These are phyloP conservation scores for Trifolium pratense DNA, from an alignment of 306 rosid genomes.

Conservation along the genomic window DNA sequence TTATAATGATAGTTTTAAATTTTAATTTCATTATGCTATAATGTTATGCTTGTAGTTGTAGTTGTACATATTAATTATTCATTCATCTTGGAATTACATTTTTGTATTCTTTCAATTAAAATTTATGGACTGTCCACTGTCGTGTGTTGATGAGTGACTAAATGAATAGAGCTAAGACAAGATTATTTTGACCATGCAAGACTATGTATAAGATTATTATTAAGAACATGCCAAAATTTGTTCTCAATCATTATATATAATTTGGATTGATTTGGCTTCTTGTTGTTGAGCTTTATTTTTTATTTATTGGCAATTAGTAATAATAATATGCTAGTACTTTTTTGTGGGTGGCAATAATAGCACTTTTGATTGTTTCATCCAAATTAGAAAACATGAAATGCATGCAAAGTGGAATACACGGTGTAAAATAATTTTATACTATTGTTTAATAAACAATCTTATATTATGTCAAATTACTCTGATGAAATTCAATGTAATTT, in stretches of 20 bases:
- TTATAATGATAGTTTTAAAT: not conserved
- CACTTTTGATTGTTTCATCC: conserved; percentile 6
- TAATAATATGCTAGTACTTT: not conserved
- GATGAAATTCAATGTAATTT: too few relatives aligned
- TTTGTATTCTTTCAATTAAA: conserved; percentile 38
- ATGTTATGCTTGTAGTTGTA: conserved; percentile 52
- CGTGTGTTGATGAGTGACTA: conserved; percentile 34
- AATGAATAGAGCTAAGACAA: conserved; percentile 12
- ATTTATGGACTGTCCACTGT: not conserved
- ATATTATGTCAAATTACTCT: too few relatives aligned
- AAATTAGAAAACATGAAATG: conserved; percentile 6
- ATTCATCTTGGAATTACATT: conserved; percentile 51
- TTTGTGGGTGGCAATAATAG: not conserved
- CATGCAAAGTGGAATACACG: not conserved
- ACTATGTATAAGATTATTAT: not conserved
- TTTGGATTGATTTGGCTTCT: conserved; percentile 16
- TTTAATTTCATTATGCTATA: not conserved
- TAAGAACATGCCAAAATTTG: not conserved
- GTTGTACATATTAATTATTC: conserved; percentile 61
- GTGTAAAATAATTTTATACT: too few relatives aligned
- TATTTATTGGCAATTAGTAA: not conserved
- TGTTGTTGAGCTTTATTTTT: not conserved
- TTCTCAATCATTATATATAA: conserved; percentile 10
- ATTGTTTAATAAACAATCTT: too few relatives aligned
- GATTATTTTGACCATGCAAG: conserved; percentile 35